These are phyloP conservation scores for Effrenium voratum DNA, from an alignment of 73 alveolate species.

Conservation along the genomic window DNA sequence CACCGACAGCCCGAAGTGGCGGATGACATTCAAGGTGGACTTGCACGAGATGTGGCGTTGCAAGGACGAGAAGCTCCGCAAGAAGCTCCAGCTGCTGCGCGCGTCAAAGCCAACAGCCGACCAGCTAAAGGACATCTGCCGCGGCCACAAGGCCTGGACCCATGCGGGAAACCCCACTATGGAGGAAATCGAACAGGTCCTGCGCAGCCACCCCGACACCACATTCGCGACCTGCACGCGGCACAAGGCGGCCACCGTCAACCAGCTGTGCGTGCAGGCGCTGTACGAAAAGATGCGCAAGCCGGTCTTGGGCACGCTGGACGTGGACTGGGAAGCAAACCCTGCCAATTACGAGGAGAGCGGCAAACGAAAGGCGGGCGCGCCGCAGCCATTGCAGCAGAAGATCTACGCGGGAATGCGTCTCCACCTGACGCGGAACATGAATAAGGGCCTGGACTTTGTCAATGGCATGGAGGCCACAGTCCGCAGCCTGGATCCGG, in stretches of 20 bases:
- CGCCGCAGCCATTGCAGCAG: not conserved
- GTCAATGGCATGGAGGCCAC: conserved; percentile 23
- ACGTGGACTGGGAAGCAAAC: not conserved
- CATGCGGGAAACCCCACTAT: not conserved
- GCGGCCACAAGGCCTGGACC: not conserved
- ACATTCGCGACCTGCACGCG: conserved; percentile 27
- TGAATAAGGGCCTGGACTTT: not conserved
- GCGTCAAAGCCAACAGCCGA: not conserved
- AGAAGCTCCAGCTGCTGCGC: not conserved
- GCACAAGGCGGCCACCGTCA: not conserved
- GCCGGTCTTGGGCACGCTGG: not conserved
- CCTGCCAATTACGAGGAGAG: not conserved
- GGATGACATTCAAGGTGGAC: not conserved
- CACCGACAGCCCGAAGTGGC: not conserved
- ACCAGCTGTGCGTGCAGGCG: not conserved
- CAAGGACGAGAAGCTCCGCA: not conserved
- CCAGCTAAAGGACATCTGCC: conserved; percentile 10
- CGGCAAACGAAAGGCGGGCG: not conserved
- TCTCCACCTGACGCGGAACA: conserved; percentile 1
- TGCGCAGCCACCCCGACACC: not conserved
- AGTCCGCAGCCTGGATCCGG: not conserved
- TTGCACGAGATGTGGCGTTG: not conserved
- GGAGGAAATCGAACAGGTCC: not conserved
- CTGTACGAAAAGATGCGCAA: not conserved
- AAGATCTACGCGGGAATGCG: not conserved